These are phyloP conservation scores for Solanum tarapatanum DNA, from an alignment of 257 asterid genomes.

Conservation along the genomic window DNA sequence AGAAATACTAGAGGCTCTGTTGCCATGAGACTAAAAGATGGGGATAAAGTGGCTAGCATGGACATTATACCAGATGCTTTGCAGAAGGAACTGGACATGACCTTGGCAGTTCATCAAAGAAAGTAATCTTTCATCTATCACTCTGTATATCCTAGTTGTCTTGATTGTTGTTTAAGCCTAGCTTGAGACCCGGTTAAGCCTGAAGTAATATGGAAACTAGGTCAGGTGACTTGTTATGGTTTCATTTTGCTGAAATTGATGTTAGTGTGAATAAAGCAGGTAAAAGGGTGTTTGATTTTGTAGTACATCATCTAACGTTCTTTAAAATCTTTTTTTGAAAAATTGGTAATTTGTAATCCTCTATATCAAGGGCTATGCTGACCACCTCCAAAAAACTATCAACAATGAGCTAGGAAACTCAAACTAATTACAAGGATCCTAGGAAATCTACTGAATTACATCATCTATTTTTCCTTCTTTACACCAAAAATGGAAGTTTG, in stretches of 20 bases:
- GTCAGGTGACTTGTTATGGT: constrained; percentile 38
- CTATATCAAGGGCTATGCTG: not conserved
- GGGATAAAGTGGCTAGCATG: constrained; percentile 89
- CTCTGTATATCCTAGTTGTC: not conserved
- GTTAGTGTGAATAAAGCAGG: constrained; percentile 59
- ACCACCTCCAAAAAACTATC: not conserved
- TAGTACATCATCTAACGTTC: constrained; percentile 10
- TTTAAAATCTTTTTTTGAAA: too few species aligned
- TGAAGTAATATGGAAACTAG: not conserved
- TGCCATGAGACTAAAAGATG: constrained; percentile 86
- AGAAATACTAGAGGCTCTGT: constrained; percentile 86
- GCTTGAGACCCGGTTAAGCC: not conserved
- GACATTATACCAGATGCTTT: constrained; percentile 80
- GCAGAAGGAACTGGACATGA: constrained; percentile 34
- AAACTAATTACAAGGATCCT: not conserved
- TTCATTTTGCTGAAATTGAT: constrained; percentile 91
- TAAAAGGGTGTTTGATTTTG: constrained; percentile 69
- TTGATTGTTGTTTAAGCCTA: not conserved
- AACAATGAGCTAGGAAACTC: not conserved
- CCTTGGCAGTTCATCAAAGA: constrained; percentile 21
- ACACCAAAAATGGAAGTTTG: not conserved
- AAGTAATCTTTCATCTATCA: constrained; percentile 23
- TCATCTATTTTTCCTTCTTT: not conserved
- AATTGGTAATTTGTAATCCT: not conserved
- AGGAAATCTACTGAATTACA: not conserved